Evolutionary conservation across 75 land plant species (phyloP).

Genomic region (Picea glauca): DNA sequence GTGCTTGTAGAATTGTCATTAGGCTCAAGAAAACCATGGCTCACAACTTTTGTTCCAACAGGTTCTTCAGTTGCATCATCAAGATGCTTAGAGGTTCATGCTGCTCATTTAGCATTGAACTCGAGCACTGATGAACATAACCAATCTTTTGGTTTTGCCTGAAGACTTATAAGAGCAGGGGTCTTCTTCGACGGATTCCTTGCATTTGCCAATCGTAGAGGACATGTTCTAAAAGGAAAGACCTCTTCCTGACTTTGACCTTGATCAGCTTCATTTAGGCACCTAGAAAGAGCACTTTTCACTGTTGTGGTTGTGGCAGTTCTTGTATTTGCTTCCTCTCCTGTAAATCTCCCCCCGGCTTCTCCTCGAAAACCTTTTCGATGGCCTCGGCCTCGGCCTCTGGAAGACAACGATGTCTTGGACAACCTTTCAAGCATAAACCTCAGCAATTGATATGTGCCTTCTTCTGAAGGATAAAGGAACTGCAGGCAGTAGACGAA

Average conservation of each 20-base stretch:
- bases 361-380: not conserved
- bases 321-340: not conserved
- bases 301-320: constrained; percentile 4
- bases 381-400: constrained; percentile 5
- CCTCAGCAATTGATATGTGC: constrained; percentile 62
- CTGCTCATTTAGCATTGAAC: constrained; percentile 19
- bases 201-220: constrained; percentile 16
- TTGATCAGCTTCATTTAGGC: constrained; percentile 4
- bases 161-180: constrained; percentile 28
- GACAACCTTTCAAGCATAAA: constrained; percentile 71
- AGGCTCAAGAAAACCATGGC: constrained; percentile 13
- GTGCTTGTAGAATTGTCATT: not conserved
- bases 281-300: not conserved
- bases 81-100: not conserved
- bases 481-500: constrained; percentile 52
- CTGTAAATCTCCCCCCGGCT: constrained; percentile 7
- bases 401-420: constrained; percentile 12
- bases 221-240: constrained; percentile 21
- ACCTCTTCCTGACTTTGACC: not conserved
- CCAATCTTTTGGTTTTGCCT: constrained; percentile 33
- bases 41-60: constrained; percentile 14
- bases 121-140: constrained; percentile 26
- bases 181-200: constrained; percentile 14
- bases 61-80: not conserved
- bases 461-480: constrained; percentile 74